Percentiles rank a stretch among this genome's conserved stretches.
Evolutionary conservation across 805 yeast species (phyloP).

Genomic region (Metschnikowia henanensis): DNA sequence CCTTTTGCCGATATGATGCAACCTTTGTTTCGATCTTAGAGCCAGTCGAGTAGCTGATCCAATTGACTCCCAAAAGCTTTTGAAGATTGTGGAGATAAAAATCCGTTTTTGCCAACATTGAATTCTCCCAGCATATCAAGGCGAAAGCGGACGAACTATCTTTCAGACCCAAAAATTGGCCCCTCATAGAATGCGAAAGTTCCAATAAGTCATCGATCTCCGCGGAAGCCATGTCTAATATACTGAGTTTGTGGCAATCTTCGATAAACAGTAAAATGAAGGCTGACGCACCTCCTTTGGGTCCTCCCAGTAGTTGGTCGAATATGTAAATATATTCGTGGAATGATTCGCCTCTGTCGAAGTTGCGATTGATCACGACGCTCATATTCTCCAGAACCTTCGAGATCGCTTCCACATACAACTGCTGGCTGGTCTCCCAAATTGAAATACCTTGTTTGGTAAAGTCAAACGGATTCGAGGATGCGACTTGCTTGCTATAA

Average conservation of each 20-base stretch:
- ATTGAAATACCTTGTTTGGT: slow-evolving; percentile 29
- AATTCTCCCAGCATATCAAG: slow-evolving; percentile 2
- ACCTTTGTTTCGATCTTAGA: slow-evolving; percentile 55
- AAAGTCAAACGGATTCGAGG: slow-evolving; percentile 32
- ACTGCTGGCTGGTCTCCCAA: slow-evolving; percentile 31
- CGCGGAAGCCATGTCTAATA: slow-evolving; percentile 28
- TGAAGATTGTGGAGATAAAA: slow-evolving; percentile 26
- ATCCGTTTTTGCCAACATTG: slow-evolving; percentile 19
- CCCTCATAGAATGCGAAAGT: slow-evolving; percentile 2
- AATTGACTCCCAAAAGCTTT: slow-evolving; percentile 31
- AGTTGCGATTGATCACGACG: slow-evolving; percentile 24
- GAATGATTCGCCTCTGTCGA: slow-evolving; percentile 26
- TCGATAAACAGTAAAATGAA: slow-evolving; percentile 25
- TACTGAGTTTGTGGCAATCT: slow-evolving; percentile 35
- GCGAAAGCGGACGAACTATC: background rate
- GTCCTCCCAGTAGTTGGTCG: slow-evolving; percentile 21
- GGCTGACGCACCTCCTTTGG: slow-evolving; percentile 7
- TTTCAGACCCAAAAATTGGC: background rate
- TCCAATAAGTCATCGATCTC: slow-evolving; percentile 23
- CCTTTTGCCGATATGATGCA: slow-evolving; percentile 41
- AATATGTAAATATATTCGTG: slow-evolving; percentile 29
- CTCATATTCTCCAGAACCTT: slow-evolving; percentile 24
- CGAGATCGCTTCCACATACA: slow-evolving; percentile 24
- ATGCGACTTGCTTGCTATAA: slow-evolving; percentile 29
- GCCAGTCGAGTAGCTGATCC: slow-evolving; percentile 50